Base-by-base conservation (phyloP, 2,329 filamentous ascomycete genomes). In the Penicillium sp. region DNA sequence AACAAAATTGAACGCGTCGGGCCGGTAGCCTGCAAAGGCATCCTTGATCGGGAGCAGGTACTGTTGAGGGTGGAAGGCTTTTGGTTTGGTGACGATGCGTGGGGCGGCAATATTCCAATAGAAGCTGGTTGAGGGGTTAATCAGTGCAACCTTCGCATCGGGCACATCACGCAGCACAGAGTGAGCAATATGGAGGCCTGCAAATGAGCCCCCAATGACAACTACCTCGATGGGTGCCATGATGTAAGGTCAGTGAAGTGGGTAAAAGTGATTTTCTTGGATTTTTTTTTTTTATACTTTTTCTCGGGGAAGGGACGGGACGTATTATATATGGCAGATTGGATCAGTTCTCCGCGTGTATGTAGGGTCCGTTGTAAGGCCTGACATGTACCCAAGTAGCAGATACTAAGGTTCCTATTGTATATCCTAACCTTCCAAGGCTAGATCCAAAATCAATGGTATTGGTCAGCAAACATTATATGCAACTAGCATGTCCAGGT, bases 21-120 rank as follows among this genome's bases (percentile, higher is more conserved):
- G 44, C 0, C 74, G 66, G 64, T 85, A 85, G 35, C 78, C 62
- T 53, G 77, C 71, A 68, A 85, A 84, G 8, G 67, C 72, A 7
- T 76, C 70, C n/a, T 69, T 64, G 59, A 84, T 78, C 2, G 79
- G 74, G 38, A 79, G 65, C 48, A 84, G 73, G 47, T 78, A 73
- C 57, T 82, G 77, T 23, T 78, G 74, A 4, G 75, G 61, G 2
- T 73, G 71, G 53, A 84, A 74, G 26, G 77, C 72, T 1, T 74
- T 66, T 0, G 79, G 74, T 27, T 79, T 80, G 27, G 78, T 74
- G 30, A 83, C 68, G 36, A 78, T 75, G 32, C 84, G 77, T 0
- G 83, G 83, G 2, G 81, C 77, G 1, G 78, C 81, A 23, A 80
- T 69, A 38, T 78, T 77, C 66, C 76, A 84, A 72, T 75, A 85